Conservation (phyloP, 202 grass and related monocot species). For the Setaria viridis region DNA sequence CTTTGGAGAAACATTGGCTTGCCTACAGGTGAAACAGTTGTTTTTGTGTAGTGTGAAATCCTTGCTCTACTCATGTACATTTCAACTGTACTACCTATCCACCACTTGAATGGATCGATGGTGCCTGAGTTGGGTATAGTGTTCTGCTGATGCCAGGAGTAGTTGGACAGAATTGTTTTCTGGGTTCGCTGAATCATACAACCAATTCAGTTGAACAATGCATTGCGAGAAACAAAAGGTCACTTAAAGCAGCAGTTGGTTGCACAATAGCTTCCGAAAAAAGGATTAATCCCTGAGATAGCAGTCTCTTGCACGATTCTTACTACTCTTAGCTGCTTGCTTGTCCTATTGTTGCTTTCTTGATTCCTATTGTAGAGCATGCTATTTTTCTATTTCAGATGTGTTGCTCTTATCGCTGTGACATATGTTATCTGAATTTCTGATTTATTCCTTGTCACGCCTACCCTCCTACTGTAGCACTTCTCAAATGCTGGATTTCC, state of each 20-base stretch:
- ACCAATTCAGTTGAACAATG: not conserved
- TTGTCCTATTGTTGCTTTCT: slow-evolving; percentile 15
- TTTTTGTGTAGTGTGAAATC: not conserved
- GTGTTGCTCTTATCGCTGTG: slow-evolving; percentile 7
- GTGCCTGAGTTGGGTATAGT: not conserved
- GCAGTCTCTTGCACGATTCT: not conserved
- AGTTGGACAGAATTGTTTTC: not conserved
- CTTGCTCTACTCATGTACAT: not conserved
- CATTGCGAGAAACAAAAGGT: slow-evolving; percentile 5
- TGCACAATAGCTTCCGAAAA: not conserved
- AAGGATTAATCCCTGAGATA: not conserved
- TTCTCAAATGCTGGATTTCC: slow-evolving; percentile 99
- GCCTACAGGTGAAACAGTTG: slow-evolving; percentile 74
- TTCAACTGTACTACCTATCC: not conserved
- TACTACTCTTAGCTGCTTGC: not conserved
- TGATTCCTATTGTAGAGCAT: slow-evolving; percentile 9
- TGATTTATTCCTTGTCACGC: slow-evolving; percentile 15
- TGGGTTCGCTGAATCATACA: not conserved
- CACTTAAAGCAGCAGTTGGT: not conserved
- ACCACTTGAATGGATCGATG: not conserved
- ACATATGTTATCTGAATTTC: not conserved
- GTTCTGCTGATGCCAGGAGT: not conserved
- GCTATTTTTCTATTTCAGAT: not conserved
- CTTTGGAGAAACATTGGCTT: slow-evolving; percentile 95
- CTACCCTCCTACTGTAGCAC: slow-evolving; percentile 64